Evolutionary conservation across 306 rosid species (phyloP), one percentile per base, ranked within the genome.

Genomic region (Ceratonia siliqua): DNA sequence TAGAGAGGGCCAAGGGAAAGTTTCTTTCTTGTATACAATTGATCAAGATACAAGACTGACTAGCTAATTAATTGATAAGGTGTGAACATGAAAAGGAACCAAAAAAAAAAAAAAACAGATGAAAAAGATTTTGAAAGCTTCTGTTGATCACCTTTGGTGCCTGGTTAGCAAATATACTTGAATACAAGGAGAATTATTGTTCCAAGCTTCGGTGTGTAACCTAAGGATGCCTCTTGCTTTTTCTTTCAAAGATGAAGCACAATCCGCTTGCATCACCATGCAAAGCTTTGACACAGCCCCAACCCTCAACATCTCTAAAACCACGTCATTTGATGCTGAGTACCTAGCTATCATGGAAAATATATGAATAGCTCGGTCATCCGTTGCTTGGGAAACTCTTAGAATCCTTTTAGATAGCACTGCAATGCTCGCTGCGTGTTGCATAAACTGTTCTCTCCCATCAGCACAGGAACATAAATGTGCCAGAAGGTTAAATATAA

Each of bases 231-330:
- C 86, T 74, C 87, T 86, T 5, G 86, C 87, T 63, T 85, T 93
- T 6, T 88, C 88, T 81, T 91, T 93, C 79, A 91, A 71, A 76
- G 70, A 78, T 0, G 73, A 21, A n/a, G 75, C 87, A 80, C 96
- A 86, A 50, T 82, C 82, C 1, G 91, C 88, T 70, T 93, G 97
- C 86, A 93, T 82, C 49, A 93, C 81, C 96, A 91, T 87, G 83
- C 92, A 89, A 73, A 93, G 94, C 87, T 91, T 91, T 3, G 98
- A 62, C 78, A 93, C 94, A 0, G 91, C 89, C 33, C 97, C 98
- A 42, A 89, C 88, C 61, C 74, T 78, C 78, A 93, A 54, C 98
- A 93, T 91, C 86, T 93, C 97, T 22, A 6, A 15, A 81, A 89
- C 77, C 15, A 86, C 85, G 3, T 71, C 87, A 4, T 62, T 61